Evolutionary conservation across 1,139 yeast genomes (phyloP), one percentile per base, ranked within the genome.

Genomic region (Hansenula lynferdii): DNA sequence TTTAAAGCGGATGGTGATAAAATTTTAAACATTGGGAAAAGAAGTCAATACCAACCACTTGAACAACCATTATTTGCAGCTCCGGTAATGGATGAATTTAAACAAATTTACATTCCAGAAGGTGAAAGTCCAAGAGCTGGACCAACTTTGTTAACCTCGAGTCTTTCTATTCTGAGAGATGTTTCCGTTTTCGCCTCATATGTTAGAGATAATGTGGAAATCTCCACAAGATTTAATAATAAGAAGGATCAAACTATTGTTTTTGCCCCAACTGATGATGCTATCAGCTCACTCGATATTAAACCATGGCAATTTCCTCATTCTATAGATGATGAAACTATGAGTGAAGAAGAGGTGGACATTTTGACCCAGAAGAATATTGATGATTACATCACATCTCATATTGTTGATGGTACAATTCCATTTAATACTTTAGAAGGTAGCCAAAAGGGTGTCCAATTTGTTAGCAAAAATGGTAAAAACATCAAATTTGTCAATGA

Each of bases 221-320:
- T 77, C 19, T 65, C 70, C 23, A 39, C 52, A 20, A 65, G 62
- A 45, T 71, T 76, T 37, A 77, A 70, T 36, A 50, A 56, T 25
- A 49, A 58, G 19, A 46, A 59, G 22, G 58, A 58, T 43, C 54
- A 64, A 31, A 60, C 76, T 60, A 65, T 73, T 46, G 62, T 82
- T 8, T 70, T 82, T 50, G 80, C 86, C 4, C 89, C 90, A 7
- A 64, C 74, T 3, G 74, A 82, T 52, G 57, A 58, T 17, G 85
- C 85, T 5, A 62, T 82, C 21, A 60, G 56, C 47, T 58, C 50
- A 26, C 54, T 60, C 58, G 55, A 42, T 35, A 32, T 59, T 43
- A 81, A 81, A 52, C 89, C 89, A 26, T 81, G 89, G 89, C 78
- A 79, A 51, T 81, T 78, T 55, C 89, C 90, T 1, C 57, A 53